A percentile compares a stretch with the other conserved stretches of the same genome.
Evolutionary conservation across 108 stramenopile species (phyloP).

Genomic region (Cyclotella atomus): DNA sequence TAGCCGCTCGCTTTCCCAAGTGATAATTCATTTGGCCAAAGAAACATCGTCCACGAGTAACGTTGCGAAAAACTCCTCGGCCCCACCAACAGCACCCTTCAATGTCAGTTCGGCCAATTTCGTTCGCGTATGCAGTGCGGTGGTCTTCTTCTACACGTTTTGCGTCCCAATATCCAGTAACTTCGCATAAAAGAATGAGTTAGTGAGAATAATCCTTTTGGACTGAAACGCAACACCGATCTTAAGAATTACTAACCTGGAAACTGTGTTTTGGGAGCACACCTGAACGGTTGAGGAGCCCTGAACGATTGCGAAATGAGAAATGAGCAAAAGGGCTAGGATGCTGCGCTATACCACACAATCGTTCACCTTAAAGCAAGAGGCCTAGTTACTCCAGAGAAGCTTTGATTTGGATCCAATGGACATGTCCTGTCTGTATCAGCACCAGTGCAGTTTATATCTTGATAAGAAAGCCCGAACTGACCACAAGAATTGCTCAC

Average conservation of each 20-base stretch:
- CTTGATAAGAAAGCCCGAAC: slow-evolving; percentile 38
- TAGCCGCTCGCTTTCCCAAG: slow-evolving; percentile 32
- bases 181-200: background rate
- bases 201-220: too few species aligned
- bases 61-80: slow-evolving; percentile 26
- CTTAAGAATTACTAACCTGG: slow-evolving; percentile 13
- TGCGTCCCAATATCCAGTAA: slow-evolving; percentile 51
- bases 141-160: slow-evolving; percentile 23
- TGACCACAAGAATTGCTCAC: slow-evolving; percentile 40
- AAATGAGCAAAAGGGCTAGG: too few species aligned
- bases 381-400: slow-evolving; percentile 28
- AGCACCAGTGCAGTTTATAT: slow-evolving; percentile 18
- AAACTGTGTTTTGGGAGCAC: slow-evolving; percentile 29
- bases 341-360: too few species aligned
- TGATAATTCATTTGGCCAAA: slow-evolving; percentile 41
- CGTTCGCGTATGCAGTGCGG: slow-evolving; percentile 22
- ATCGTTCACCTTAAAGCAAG: slow-evolving; percentile 13
- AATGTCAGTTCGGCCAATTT: slow-evolving; percentile 38
- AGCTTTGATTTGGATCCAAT: slow-evolving; percentile 28
- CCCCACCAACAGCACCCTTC: slow-evolving; percentile 54
- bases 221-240: too few species aligned
- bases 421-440: slow-evolving; percentile 23
- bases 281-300: slow-evolving; percentile 39
- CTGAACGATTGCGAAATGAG: slow-evolving; percentile 7
- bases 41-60: slow-evolving; percentile 31